These are phyloP conservation scores for Ammopiptanthus mongolicus DNA, from an alignment of 306 rosid species.

Conservation along the genomic window DNA sequence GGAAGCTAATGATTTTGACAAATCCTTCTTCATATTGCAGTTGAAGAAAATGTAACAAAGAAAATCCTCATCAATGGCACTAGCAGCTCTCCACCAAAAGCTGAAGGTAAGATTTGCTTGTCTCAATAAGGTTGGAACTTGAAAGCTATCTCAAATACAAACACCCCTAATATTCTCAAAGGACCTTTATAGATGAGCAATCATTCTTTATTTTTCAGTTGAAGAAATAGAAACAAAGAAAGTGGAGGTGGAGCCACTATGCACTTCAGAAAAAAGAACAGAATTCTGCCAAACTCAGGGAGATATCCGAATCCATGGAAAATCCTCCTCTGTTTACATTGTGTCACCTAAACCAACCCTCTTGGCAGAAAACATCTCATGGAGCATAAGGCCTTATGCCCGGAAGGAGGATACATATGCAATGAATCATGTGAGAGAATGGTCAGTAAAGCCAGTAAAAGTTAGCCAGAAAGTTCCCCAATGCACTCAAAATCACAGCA, in stretches of 20 bases:
- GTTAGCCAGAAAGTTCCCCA: constrained; percentile 22
- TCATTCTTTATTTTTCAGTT: constrained; percentile 21
- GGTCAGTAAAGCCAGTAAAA: constrained; percentile 48
- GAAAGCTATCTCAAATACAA: neutral
- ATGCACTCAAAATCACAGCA: constrained; percentile 47
- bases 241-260: constrained; percentile 34
- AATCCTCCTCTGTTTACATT: constrained; percentile 46
- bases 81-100: constrained; percentile 14
- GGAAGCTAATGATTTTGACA: constrained; percentile 12
- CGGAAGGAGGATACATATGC: constrained; percentile 51
- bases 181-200: neutral
- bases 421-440: constrained; percentile 45
- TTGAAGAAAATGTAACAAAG: constrained; percentile 16
- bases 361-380: constrained; percentile 35
- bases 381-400: constrained; percentile 75
- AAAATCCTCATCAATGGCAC: constrained; percentile 6
- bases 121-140: neutral
- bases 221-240: constrained; percentile 27
- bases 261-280: constrained; percentile 49
- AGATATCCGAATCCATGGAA: constrained; percentile 47
- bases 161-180: neutral
- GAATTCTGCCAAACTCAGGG: constrained; percentile 56
- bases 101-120: constrained; percentile 21
- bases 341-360: constrained; percentile 27
- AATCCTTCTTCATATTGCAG: constrained; percentile 19